These are phyloP conservation scores for Dactylonectria macrodidyma DNA, from an alignment of 2,329 filamentous ascomycete genomes.

Conservation along the genomic window DNA sequence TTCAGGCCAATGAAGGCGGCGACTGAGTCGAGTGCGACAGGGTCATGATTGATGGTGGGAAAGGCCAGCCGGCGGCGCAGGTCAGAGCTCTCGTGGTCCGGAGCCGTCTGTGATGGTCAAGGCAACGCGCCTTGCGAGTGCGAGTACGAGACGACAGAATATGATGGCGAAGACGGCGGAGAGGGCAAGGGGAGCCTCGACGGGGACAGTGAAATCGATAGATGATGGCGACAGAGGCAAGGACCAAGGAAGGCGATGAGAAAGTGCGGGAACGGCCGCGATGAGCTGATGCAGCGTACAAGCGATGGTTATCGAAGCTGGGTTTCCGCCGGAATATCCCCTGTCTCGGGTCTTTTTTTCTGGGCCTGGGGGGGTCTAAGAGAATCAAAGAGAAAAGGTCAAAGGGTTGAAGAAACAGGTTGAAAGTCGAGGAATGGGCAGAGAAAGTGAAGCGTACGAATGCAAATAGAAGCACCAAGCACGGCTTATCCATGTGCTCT, in stretches of 20 bases:
- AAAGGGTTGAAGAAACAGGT: background rate
- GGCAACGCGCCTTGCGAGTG: background rate
- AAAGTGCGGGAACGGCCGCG: conserved; percentile 43
- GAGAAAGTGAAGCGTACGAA: conserved; percentile 8
- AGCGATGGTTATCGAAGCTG: conserved; percentile 40
- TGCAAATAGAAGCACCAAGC: conserved; percentile 10
- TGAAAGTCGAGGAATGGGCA: conserved; percentile 16
- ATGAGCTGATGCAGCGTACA: conserved; percentile 47
- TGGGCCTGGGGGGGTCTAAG: conserved; percentile 26
- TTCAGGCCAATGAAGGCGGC: conserved; percentile 52
- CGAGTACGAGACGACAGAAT: conserved; percentile 7
- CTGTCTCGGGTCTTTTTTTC: conserved; percentile 36
- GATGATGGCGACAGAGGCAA: conserved; percentile 27
- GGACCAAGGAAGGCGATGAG: conserved; percentile 32
- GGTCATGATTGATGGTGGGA: conserved; percentile 50
- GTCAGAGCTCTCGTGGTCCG: conserved; percentile 27
- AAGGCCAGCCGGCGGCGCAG: conserved; percentile 44
- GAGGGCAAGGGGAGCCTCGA: conserved; percentile 25
- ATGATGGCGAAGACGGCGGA: conserved; percentile 17
- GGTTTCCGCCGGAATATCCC: conserved; percentile 45
- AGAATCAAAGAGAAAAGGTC: conserved; percentile 3
- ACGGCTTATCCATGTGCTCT: conserved; percentile 27
- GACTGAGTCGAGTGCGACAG: conserved; percentile 47
- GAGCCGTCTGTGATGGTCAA: background rate
- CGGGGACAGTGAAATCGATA: conserved; percentile 32